Percentiles rank a stretch among this genome's conserved stretches.
phyloP scores from a whole-genome alignment of 257 asterid genomes.

The Marsdenia floribunda region DNA sequence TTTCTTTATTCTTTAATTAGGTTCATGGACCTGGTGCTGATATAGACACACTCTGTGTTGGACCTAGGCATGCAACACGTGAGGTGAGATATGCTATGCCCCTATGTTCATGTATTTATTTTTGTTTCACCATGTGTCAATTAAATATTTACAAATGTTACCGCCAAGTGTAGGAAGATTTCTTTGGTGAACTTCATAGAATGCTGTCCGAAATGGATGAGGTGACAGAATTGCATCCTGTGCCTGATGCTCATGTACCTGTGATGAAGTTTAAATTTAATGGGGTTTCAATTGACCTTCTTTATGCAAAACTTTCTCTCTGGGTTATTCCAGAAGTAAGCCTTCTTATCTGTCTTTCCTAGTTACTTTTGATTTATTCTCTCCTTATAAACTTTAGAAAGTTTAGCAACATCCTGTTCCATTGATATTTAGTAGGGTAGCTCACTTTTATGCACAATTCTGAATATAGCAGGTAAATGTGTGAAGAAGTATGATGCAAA shows the following conservation, averaged over 20 bases:
- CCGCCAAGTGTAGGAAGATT: constrained; percentile 31
- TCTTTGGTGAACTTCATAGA: constrained; percentile 31
- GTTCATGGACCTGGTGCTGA: constrained; percentile 46
- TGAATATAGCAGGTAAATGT: not conserved
- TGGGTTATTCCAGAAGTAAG: constrained; percentile 42
- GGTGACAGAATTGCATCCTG: constrained; percentile 34
- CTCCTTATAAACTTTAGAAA: not conserved
- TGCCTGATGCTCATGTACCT: constrained; percentile 42
- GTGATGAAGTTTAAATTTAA: constrained; percentile 36
- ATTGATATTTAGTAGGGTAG: not conserved
- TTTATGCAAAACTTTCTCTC: constrained; percentile 30
- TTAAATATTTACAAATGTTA: not conserved
- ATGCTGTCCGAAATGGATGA: constrained; percentile 35
- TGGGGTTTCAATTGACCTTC: constrained; percentile 36
- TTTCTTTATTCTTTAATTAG: constrained; percentile 16
- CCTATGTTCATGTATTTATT: not conserved
- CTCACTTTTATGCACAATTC: not conserved
- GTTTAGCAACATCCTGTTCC: not conserved
- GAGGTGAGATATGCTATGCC: constrained; percentile 21
- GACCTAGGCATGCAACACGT: constrained; percentile 35
- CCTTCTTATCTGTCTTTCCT: not conserved
- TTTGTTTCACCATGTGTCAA: not conserved
- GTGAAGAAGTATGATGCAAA: not conserved
- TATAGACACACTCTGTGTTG: constrained; percentile 37
- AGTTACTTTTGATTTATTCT: not conserved